Evolutionary conservation across 2,329 filamentous ascomycete species (phyloP).

Genomic region (Aspergillus eucalypticola): DNA sequence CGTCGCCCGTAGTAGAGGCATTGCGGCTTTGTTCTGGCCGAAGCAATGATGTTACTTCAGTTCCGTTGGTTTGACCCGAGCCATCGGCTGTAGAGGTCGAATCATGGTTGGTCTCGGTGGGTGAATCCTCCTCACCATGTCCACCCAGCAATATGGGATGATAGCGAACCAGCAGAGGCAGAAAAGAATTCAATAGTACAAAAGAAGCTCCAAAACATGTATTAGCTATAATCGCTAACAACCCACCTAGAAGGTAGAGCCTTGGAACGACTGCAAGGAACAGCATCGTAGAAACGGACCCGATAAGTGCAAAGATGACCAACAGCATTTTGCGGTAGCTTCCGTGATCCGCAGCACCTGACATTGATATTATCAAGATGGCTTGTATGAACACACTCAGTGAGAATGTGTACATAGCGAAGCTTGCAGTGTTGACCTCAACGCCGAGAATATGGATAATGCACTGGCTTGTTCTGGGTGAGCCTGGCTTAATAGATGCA

Average conservation of each 20-base stretch:
- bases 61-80: not conserved
- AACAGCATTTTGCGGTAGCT: slow-evolving; percentile 86
- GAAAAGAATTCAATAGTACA: slow-evolving; percentile 90
- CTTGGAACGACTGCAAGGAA: slow-evolving; percentile 77
- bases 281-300: slow-evolving; percentile 80
- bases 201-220: slow-evolving; percentile 94
- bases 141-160: slow-evolving; percentile 61
- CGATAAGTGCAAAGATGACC: slow-evolving; percentile 78
- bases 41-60: slow-evolving; percentile 32
- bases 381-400: slow-evolving; percentile 87
- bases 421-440: slow-evolving; percentile 92
- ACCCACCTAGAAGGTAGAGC: slow-evolving; percentile 75
- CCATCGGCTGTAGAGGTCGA: slow-evolving; percentile 8
- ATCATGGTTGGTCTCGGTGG: slow-evolving; percentile 9
- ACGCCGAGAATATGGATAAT: slow-evolving; percentile 77
- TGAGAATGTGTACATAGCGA: slow-evolving; percentile 98
- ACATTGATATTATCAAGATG: slow-evolving; percentile 91
- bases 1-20: slow-evolving; percentile 6
- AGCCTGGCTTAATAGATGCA: slow-evolving; percentile 22
- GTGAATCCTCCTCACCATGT: slow-evolving; percentile 9
- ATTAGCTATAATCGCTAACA: slow-evolving; percentile 87
- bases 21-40: slow-evolving; percentile 14
- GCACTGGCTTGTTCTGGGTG: slow-evolving; percentile 63
- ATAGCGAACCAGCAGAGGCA: slow-evolving; percentile 85
- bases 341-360: slow-evolving; percentile 91